A percentile compares a stretch with the other conserved stretches of the same genome.
These are phyloP conservation scores for Penicillium sp. DNA, from an alignment of 2,329 filamentous ascomycete species.

Conservation along the genomic window DNA sequence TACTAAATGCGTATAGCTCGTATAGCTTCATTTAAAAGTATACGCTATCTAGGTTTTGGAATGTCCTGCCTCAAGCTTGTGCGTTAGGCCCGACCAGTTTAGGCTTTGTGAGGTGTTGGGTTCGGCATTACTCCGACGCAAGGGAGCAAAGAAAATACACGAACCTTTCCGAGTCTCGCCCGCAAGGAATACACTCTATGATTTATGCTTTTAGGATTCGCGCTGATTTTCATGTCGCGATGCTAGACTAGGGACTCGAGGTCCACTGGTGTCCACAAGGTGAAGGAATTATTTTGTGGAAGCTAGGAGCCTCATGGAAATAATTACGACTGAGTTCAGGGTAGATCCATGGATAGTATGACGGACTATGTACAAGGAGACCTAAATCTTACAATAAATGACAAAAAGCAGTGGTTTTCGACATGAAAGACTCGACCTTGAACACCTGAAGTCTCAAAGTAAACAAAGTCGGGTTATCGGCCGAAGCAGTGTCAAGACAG, in stretches of 20 bases:
- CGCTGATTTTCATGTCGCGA: constrained; percentile 2
- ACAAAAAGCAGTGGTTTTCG: background rate
- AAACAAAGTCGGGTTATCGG: background rate
- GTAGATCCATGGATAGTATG: background rate
- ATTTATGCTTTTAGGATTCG: background rate
- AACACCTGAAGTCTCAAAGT: background rate
- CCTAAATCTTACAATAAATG: background rate
- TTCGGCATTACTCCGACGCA: constrained; percentile 23
- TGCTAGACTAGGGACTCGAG: background rate
- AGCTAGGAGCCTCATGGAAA: background rate
- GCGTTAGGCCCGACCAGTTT: background rate
- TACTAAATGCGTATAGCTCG: no score
- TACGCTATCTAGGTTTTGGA: background rate
- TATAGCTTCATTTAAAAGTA: no score
- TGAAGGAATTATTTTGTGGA: background rate
- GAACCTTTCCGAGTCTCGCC: constrained; percentile 9
- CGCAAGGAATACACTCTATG: constrained; percentile 14
- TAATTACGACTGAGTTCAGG: background rate
- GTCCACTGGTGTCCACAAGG: background rate
- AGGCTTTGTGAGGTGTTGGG: constrained; percentile 9
- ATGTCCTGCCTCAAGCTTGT: constrained; percentile 2
- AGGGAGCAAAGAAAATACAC: constrained; percentile 15
- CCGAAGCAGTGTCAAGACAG: background rate
- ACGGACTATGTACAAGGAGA: background rate
- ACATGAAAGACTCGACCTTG: background rate